Base-by-base conservation (phyloP, 805 yeast genomes). In the Yarrowia sp. region DNA sequence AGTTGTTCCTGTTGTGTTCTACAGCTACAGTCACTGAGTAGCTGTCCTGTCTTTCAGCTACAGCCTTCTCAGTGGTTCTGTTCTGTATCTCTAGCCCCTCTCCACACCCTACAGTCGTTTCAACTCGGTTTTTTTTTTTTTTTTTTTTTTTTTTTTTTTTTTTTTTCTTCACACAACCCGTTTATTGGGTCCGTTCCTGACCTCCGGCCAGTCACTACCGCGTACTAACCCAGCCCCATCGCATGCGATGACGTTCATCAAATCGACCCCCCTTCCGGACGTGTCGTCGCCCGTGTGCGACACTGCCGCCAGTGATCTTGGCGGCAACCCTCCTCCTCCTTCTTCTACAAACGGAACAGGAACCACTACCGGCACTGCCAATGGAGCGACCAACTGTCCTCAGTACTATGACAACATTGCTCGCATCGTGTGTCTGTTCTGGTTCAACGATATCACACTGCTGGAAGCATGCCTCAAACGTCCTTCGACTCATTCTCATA, bases 371-470 rank as follows among this genome's bases (percentile, higher is more conserved):
- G 64, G 64, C 6, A 58, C 64, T 0, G 64, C 64, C 1, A 58
- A 58, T 11, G 61, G 61, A 41, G 43, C 64, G 28, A 18, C 64
- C 14, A 58, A 58, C 51, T 18, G 51, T 18, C 51, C 64, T 6
- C 43, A 32, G 8, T 70, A 70, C 53, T 67, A 57, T 66, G 61
- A 60, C 64, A 71, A 71, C 39, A 66, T 71, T 15, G 75, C 76
- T 33, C 68, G 67, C 55, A 66, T 74, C 28, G 70, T 73, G 39
- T 74, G 76, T 44, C 68, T 74, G 58, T 69, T 74, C 43, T 73
- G 76, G 75, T 72, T 73, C 68, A 70, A 71, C 48, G 71, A 67
- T 48, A 65, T 53, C 38, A 8, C 51, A 9, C 15, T 53, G 41
- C 51, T 70, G 44, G 44, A 66, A 8, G 50, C 32, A 5, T 42